phyloP scores from a whole-genome alignment of 2,329 filamentous ascomycete species.

The Zymoseptoria ardabiliae region DNA sequence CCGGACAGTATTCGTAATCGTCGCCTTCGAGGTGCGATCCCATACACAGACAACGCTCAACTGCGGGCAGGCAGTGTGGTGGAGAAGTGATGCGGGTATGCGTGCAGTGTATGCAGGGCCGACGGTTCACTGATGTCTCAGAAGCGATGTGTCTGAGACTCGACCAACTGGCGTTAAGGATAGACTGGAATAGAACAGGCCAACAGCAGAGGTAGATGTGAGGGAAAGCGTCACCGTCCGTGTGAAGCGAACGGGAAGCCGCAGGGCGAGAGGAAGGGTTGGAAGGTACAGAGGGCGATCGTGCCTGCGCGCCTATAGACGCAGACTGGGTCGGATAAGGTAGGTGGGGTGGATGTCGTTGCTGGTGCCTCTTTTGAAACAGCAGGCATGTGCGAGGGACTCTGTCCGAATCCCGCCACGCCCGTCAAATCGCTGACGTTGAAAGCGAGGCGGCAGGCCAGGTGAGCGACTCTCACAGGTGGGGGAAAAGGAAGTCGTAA shows the following conservation, averaged over 20 bases:
- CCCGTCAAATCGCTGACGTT: constrained; percentile 11
- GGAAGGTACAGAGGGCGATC: neutral
- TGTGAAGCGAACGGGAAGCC: constrained; percentile 10
- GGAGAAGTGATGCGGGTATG: neutral
- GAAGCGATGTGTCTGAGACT: constrained; percentile 1
- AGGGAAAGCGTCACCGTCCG: constrained; percentile 10
- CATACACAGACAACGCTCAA: neutral
- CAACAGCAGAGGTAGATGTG: constrained; percentile 6
- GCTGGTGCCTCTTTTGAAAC: constrained; percentile 16
- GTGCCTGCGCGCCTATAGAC: constrained; percentile 9
- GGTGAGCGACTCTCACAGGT: constrained; percentile 11
- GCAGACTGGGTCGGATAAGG: constrained; percentile 4
- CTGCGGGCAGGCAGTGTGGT: neutral
- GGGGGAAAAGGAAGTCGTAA: neutral
- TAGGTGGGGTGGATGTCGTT: neutral
- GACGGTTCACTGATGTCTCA: neutral
- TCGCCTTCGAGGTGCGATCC: neutral
- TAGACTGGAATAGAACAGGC: constrained; percentile 13
- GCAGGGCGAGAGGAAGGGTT: constrained; percentile 7
- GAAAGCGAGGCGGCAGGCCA: neutral
- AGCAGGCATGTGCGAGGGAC: constrained; percentile 10
- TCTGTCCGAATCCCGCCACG: constrained; percentile 14
- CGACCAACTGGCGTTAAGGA: constrained; percentile 12
- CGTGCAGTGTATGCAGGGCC: constrained; percentile 2
- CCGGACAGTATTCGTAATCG: neutral